Percentiles rank a stretch among this genome's conserved stretches.
phyloP scores from a whole-genome alignment of 495 filamentous ascomycete genomes.

The Lasiosphaeris hirsuta region DNA sequence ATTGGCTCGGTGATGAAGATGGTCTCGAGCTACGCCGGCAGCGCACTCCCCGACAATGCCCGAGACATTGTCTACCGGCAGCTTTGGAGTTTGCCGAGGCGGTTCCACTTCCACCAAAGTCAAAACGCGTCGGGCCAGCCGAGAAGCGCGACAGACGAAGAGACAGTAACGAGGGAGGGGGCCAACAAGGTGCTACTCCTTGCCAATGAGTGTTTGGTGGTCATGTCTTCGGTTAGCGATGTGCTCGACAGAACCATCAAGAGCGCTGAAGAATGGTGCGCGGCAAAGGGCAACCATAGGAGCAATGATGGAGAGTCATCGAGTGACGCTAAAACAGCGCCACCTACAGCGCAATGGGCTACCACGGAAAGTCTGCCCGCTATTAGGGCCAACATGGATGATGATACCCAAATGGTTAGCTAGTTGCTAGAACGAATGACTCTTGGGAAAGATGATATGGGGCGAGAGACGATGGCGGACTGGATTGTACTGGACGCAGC shows the following conservation, averaged over 20 bases:
- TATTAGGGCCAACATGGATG: neutral
- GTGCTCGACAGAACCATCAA: constrained; percentile 80
- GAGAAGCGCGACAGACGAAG: constrained; percentile 32
- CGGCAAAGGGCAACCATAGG: constrained; percentile 61
- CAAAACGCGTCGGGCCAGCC: constrained; percentile 47
- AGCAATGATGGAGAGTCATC: constrained; percentile 24
- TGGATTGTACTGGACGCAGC: too few relatives aligned
- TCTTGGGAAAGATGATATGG: too few relatives aligned
- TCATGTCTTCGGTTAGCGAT: constrained; percentile 78
- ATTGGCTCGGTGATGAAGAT: constrained; percentile 72
- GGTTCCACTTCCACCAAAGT: constrained; percentile 59
- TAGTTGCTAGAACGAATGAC: neutral
- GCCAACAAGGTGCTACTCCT: constrained; percentile 74
- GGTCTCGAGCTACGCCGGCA: constrained; percentile 79
- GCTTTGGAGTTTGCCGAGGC: constrained; percentile 71
- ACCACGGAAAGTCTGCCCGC: neutral
- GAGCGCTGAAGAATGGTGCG: constrained; percentile 85
- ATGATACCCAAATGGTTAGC: neutral
- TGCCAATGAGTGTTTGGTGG: constrained; percentile 82
- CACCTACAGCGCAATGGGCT: constrained; percentile 2
- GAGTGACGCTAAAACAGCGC: neutral
- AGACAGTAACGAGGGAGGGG: constrained; percentile 39
- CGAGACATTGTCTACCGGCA: constrained; percentile 72
- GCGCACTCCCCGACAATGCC: constrained; percentile 81
- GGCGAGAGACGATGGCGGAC: too few relatives aligned